Base-by-base conservation (phyloP, 2,329 filamentous ascomycete genomes). In the Drechslerella dactyloides region DNA sequence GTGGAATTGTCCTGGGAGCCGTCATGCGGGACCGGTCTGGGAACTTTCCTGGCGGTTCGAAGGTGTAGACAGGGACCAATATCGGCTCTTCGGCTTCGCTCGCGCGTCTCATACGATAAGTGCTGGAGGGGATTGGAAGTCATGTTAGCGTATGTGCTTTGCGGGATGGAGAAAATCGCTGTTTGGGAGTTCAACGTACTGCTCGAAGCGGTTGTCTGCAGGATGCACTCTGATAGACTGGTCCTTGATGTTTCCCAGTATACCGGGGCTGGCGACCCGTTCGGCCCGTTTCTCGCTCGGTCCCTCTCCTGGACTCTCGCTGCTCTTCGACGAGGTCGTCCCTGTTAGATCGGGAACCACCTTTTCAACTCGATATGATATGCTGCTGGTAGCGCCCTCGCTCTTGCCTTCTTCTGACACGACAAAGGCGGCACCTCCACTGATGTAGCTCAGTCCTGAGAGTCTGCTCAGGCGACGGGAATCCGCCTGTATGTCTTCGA, bases 31-130 rank as follows among this genome's bases (percentile, higher is more conserved):
- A 53, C 44, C 66, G 44, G 11, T 70, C 54, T 42, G 66, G 66
- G 59, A 70, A 70, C 27, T 51, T 70, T n/a, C 59, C 59, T 17
- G 66, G 59, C n/a, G 66, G 59, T 17, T 63, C 66, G 48, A 70
- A 70, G 1, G 27, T 58, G 27, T 70, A 70, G 7, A 70, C 54
- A 4, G 66, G 66, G n/a, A 70, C 58, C 17, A 54, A 70, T 24
- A 70, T 64, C 1, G 66, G 66, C 5, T 70, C 66, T 19, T 63
- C 59, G 2, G 40, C 54, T 51, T 64, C 59, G 21, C 23, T 60
- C 8, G 58, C 54, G n/a, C 58, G 60, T 48, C 66, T 57, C n/a
- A 70, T 56, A 2, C 66, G 58, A 44, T 70, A 70, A 4, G 53
- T 70, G 23, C 66, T 69, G 42, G 10, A 52, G 6, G 21, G 11